A percentile compares a stretch with the other conserved stretches of the same genome.
Evolutionary conservation across 2,329 filamentous ascomycete genomes (phyloP).

Genomic region (Cryphonectria carpinicola): DNA sequence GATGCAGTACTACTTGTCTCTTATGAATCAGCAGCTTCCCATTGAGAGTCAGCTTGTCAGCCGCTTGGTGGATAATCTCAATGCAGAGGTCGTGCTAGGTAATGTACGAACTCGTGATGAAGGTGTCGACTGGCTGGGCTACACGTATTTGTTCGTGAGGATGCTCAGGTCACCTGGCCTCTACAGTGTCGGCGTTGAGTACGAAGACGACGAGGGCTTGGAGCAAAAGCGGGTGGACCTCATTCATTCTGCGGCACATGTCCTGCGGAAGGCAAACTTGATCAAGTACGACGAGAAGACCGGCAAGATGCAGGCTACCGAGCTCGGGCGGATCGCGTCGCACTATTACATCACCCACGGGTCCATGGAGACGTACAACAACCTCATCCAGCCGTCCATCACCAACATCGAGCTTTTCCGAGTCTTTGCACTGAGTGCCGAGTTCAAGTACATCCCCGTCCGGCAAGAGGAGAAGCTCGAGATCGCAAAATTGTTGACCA

Average conservation of each 20-base stretch:
- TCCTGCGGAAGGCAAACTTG: constrained; percentile 85
- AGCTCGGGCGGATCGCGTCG: constrained; percentile 92
- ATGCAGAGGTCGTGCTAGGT: constrained; percentile 92
- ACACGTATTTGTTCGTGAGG: constrained; percentile 95
- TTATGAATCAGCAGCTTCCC: constrained; percentile 95
- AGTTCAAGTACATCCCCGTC: constrained; percentile 99
- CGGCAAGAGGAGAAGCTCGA: constrained; percentile 97
- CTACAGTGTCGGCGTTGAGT: constrained; percentile 95
- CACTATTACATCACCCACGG: constrained; percentile 98
- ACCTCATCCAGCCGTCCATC: constrained; percentile 90
- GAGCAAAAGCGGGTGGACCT: constrained; percentile 98
- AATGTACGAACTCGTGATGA: constrained; percentile 92
- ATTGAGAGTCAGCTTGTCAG: constrained; percentile 97
- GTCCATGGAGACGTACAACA: constrained; percentile 97
- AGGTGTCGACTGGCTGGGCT: constrained; percentile 98
- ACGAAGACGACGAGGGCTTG: constrained; percentile 86
- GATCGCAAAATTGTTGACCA: constrained; percentile 84
- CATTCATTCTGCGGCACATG: constrained; percentile 87
- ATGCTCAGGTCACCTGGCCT: constrained; percentile 95
- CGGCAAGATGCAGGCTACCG: constrained; percentile 85
- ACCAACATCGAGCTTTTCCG: constrained; percentile 95
- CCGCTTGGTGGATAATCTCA: constrained; percentile 92
- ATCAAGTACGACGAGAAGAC: constrained; percentile 96
- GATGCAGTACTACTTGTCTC: constrained; percentile 94
- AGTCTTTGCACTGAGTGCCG: constrained; percentile 91